Base-by-base conservation (phyloP, 441 rosid genomes). In the Rhodomyrtus psidioides region DNA sequence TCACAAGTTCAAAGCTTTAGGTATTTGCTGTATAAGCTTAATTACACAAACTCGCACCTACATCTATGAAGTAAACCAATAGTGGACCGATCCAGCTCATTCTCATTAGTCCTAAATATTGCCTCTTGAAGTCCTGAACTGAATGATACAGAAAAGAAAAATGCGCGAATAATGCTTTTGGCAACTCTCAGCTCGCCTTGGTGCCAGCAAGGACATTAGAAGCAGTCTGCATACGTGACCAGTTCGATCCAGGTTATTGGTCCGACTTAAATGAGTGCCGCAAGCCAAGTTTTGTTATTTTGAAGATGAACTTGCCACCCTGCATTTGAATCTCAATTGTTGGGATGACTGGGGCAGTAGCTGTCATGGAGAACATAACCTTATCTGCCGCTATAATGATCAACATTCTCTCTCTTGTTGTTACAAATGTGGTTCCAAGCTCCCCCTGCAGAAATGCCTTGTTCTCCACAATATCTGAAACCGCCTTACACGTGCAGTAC, bases 141-240 rank as follows among this genome's bases (percentile, higher is more conserved):
- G 8, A 0, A 28, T 60, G 70, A 3, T 60, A 27, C 9, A 60
- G 23, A 28, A 60, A 17, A 15, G 15, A 27, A 17, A 16, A 19
- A 1, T 27, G 70, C 7, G 70, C 0, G 4, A 21, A 60, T 60
- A 2, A 6, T 60, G 70, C 70, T 15, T 60, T 60, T 60, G 70
- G 70, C 70, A 27, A 60, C 70, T 60, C 39, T 60, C 39, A 60
- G 70, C 70, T 15, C 2, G 2, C 39, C 39, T 7, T 59, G 39
- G 9, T 59, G 65, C 34, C 19, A 59, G 5, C 34, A 59, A 27
- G 65, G 19, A 59, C 34, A 27, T 59, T 27, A 1, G 19, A 59
- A 59, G 65, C 19, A 3, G 5, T 1, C 34, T 6, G 14, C 0
- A 2, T 14, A 27, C 0, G 0, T 59, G 34, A 59, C 19, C 1